These are phyloP conservation scores for Durusdinium trenchii DNA, from an alignment of 73 alveolate genomes.

Conservation along the genomic window DNA sequence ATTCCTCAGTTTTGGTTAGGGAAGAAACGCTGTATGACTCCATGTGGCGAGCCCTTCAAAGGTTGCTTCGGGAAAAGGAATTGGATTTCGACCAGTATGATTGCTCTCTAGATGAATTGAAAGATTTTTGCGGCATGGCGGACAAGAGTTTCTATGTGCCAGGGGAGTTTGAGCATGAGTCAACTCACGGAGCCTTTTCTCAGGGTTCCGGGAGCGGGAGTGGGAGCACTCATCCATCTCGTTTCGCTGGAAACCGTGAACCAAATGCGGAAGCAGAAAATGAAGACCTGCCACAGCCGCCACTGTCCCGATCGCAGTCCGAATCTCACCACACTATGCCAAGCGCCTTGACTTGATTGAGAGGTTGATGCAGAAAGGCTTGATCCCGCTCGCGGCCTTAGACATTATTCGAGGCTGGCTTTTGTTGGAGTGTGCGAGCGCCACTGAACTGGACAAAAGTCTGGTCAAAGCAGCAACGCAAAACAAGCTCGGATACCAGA, in stretches of 20 bases:
- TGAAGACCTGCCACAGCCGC: not conserved
- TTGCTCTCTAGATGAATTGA: not conserved
- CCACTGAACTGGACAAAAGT: constrained; percentile 24
- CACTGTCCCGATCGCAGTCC: not conserved
- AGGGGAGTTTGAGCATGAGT: not conserved
- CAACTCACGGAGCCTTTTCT: not conserved
- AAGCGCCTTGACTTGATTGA: constrained; percentile 15
- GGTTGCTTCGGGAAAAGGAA: constrained; percentile 2
- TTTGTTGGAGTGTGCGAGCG: constrained; percentile 21
- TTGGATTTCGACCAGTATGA: constrained; percentile 27
- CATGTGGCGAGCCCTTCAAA: constrained; percentile 68
- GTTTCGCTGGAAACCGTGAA: not conserved
- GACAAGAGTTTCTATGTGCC: not conserved
- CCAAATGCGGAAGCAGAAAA: not conserved
- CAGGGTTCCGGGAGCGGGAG: not conserved
- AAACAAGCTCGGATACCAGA: constrained; percentile 55
- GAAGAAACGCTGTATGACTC: constrained; percentile 59
- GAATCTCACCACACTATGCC: not conserved
- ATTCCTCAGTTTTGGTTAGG: constrained; percentile 37
- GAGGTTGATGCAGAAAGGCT: constrained; percentile 65
- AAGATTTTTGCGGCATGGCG: constrained; percentile 40
- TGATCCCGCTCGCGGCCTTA: constrained; percentile 41
- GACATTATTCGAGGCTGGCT: constrained; percentile 81
- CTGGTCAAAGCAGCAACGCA: constrained; percentile 58
- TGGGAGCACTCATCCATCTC: not conserved